Evolutionary conservation across 306 rosid genomes (phyloP), one percentile per base, ranked within the genome.

Genomic region (Vicia faba): DNA sequence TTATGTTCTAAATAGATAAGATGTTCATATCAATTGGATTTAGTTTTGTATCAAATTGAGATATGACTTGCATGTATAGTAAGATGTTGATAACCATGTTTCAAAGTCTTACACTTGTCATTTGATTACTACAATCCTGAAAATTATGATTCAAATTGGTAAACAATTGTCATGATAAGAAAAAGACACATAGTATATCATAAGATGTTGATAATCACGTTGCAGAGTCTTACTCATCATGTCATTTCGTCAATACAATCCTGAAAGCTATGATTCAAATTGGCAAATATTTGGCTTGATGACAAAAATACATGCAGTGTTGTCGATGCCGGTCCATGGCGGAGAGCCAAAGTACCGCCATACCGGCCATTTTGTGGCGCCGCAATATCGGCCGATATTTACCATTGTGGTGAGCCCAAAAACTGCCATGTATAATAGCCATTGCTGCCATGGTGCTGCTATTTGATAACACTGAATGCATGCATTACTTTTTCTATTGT

Each of bases 201-300:
- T 53, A 25, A 11, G 35, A 53, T 53, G 33, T 11, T 53, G 35
- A 11, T 51, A 11, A 20, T n/a, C 33, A 51, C 19, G 58, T 67
- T 54, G 33, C 43, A 28, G 3, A 23, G 35, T 0, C 7, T 51
- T 51, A 20, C 28, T 28, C 4, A 19, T 58, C 23, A 19, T 58
- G 20, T 38, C 43, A 31, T 55, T 11, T 48, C 26, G 39, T 75
- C 28, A 33, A 19, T 54, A 14, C 46, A 59, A 69, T 20, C 53
- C 26, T 38, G 45, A 66, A 66, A 35, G 53, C 41, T n/a, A 36
- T 38, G 29, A 35, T 38, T 60, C 63, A 51, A 49, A 8, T 41
- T 6, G 25, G 38, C 31, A 50, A 43, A 38, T 36, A 49, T 12
- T 66, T 26, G 74, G 70, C 53, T 49, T 69, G 71, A 55, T 26